A percentile compares a stretch with the other conserved stretches of the same genome.
Conservation (phyloP, 371 early-diverging fungal species). For the Rhizopus microsporus region DNA sequence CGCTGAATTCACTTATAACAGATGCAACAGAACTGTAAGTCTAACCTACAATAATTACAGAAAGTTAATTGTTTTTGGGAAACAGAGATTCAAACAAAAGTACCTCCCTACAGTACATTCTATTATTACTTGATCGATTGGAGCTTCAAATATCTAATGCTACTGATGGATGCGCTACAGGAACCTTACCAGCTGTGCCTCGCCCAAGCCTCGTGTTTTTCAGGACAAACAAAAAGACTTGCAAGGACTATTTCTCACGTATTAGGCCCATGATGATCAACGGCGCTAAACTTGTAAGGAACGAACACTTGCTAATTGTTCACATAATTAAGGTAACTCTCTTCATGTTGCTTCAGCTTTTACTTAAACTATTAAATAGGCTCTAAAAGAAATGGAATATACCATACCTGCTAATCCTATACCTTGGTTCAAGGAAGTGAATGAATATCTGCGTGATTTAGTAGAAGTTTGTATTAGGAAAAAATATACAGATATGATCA, state of each 20-base stretch:
- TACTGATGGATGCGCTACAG: slow-evolving; percentile 59
- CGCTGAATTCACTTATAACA: slow-evolving; percentile 36
- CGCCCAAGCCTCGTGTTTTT: slow-evolving; percentile 72
- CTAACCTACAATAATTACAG: not conserved
- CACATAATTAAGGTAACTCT: slow-evolving; percentile 40
- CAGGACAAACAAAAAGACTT: slow-evolving; percentile 68
- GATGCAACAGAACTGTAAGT: slow-evolving; percentile 9
- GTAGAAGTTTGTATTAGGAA: slow-evolving; percentile 38
- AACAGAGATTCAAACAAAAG: slow-evolving; percentile 6
- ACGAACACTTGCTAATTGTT: slow-evolving; percentile 47
- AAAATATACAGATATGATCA: slow-evolving; percentile 34
- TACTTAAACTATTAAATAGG: not conserved
- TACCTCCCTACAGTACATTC: slow-evolving; percentile 27
- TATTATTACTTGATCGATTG: slow-evolving; percentile 67
- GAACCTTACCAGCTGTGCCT: slow-evolving; percentile 60
- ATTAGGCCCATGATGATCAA: slow-evolving; percentile 54
- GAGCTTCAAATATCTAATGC: slow-evolving; percentile 78
- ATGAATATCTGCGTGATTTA: slow-evolving; percentile 28
- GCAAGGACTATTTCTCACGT: slow-evolving; percentile 76
- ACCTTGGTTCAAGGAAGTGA: slow-evolving; percentile 29
- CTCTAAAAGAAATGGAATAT: slow-evolving; percentile 23
- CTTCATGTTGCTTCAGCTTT: not conserved
- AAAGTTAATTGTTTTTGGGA: not conserved
- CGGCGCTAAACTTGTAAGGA: slow-evolving; percentile 45
- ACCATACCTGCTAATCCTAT: slow-evolving; percentile 17